Evolutionary conservation across 495 filamentous ascomycete species (phyloP).

Genomic region (Coniosporium apollinis): DNA sequence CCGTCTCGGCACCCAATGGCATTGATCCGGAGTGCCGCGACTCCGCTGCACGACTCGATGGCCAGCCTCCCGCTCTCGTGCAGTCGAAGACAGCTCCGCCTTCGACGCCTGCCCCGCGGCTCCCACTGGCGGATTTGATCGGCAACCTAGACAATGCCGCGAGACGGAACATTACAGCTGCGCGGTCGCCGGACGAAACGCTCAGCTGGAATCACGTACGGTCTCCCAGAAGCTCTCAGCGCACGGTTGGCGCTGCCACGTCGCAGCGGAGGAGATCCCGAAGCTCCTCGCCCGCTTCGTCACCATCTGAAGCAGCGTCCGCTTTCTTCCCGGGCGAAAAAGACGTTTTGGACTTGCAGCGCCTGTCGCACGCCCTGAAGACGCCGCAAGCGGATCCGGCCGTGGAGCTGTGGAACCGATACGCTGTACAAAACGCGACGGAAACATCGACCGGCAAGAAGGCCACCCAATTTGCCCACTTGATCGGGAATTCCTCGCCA

Average conservation of each 20-base stretch:
- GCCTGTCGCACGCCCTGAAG: slow-evolving; percentile 38
- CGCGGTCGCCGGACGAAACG: slow-evolving; percentile 51
- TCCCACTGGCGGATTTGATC: slow-evolving; percentile 68
- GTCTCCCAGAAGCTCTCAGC: slow-evolving; percentile 27
- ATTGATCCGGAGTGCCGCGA: too few species aligned
- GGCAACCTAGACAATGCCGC: slow-evolving; percentile 45
- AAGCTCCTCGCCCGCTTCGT: slow-evolving; percentile 67
- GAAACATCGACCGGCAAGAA: slow-evolving; percentile 8
- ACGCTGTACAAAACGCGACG: slow-evolving; percentile 23
- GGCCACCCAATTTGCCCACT: slow-evolving; percentile 16
- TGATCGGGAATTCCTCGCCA: slow-evolving; percentile 22
- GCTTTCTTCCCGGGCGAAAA: slow-evolving; percentile 24
- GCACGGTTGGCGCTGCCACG: slow-evolving; percentile 32
- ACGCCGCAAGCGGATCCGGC: slow-evolving; percentile 74
- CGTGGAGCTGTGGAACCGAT: slow-evolving; percentile 74
- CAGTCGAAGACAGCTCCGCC: slow-evolving; percentile 17
- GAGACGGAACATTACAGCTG: slow-evolving; percentile 25
- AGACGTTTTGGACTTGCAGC: slow-evolving; percentile 32
- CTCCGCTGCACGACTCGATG: too few species aligned
- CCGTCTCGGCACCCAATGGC: background rate
- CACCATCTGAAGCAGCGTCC: slow-evolving; percentile 39
- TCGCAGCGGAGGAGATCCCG: slow-evolving; percentile 50
- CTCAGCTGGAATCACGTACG: slow-evolving; percentile 50
- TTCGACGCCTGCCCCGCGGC: slow-evolving; percentile 55
- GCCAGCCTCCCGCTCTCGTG: background rate